These are phyloP conservation scores for Gracilariopsis chorda DNA, from an alignment of 23 red algal genomes.

Conservation along the genomic window DNA sequence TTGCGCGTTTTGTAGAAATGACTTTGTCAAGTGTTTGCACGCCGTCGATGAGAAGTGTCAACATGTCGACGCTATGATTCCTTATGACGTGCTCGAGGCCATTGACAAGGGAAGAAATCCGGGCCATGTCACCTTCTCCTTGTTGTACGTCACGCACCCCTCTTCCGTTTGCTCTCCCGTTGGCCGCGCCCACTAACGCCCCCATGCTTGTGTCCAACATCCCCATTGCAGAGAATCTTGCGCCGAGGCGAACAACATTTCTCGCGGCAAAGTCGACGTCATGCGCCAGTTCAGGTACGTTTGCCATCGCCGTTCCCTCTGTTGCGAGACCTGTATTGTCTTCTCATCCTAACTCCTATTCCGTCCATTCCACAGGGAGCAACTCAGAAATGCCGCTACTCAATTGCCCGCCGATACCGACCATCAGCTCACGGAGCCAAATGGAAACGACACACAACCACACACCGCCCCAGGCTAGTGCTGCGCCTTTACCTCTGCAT, in stretches of 20 bases:
- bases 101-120: conserved; percentile 75
- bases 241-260: conserved; percentile 42
- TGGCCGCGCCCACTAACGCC: neutral
- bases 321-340: too few relatives aligned
- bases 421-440: too few relatives aligned
- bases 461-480: neutral
- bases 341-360: too few relatives aligned
- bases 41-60: conserved; percentile 8
- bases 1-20: neutral
- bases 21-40: conserved; percentile 48
- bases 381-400: too few relatives aligned
- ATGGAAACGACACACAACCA: neutral
- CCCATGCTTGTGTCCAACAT: neutral
- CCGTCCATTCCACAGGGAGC: too few relatives aligned
- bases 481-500: too few relatives aligned
- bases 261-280: conserved; percentile 26
- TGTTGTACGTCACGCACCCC: conserved; percentile 44
- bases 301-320: too few relatives aligned
- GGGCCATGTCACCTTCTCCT: conserved; percentile 29
- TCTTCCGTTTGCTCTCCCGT: neutral
- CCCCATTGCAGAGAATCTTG: conserved; percentile 30
- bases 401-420: too few relatives aligned
- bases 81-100: conserved; percentile 62
- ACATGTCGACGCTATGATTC: conserved; percentile 38
- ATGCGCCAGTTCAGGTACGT: conserved; percentile 13